Evolutionary conservation across 2,329 filamentous ascomycete genomes (phyloP).

Genomic region (Stromatinia cepivora): DNA sequence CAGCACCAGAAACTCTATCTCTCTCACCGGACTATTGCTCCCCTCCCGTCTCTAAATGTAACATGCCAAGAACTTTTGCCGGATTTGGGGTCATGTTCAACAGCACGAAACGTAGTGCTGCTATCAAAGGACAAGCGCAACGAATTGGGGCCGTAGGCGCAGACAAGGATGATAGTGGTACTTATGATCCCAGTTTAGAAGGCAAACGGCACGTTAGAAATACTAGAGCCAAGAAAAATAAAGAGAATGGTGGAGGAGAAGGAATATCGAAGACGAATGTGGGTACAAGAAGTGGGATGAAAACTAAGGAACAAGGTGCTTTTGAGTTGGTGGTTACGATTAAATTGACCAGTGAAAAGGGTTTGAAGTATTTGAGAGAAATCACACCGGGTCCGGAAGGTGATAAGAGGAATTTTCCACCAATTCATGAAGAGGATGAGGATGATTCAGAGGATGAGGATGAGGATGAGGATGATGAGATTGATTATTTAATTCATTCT

Average conservation of each 20-base stretch:
- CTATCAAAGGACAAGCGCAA: conserved; percentile 23
- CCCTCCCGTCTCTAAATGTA: conserved; percentile 27
- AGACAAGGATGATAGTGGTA: conserved; percentile 38
- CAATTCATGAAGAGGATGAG: conserved; percentile 17
- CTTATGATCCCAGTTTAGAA: conserved; percentile 33
- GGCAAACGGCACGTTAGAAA: background rate
- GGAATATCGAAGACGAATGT: background rate
- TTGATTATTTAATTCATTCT: background rate
- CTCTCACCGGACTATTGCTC: conserved; percentile 29
- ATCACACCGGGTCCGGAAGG: conserved; percentile 9
- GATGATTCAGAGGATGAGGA: background rate
- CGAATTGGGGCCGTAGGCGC: conserved; percentile 28
- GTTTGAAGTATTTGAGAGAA: background rate
- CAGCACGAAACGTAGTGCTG: conserved; percentile 27
- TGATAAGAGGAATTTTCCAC: background rate
- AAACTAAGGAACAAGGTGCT: conserved; percentile 10
- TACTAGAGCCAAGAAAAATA: conserved; percentile 14
- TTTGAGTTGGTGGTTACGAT: conserved; percentile 29
- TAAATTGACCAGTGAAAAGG: background rate
- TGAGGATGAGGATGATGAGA: conserved; percentile 1
- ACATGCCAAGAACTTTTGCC: conserved; percentile 10
- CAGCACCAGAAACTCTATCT: conserved; percentile 25
- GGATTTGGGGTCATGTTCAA: conserved; percentile 27
- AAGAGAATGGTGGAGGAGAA: background rate
- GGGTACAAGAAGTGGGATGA: conserved; percentile 3